A percentile compares a stretch with the other conserved stretches of the same genome.
phyloP scores from a whole-genome alignment of 768 basidiomycete genomes.

The Suillus tomentosus region DNA sequence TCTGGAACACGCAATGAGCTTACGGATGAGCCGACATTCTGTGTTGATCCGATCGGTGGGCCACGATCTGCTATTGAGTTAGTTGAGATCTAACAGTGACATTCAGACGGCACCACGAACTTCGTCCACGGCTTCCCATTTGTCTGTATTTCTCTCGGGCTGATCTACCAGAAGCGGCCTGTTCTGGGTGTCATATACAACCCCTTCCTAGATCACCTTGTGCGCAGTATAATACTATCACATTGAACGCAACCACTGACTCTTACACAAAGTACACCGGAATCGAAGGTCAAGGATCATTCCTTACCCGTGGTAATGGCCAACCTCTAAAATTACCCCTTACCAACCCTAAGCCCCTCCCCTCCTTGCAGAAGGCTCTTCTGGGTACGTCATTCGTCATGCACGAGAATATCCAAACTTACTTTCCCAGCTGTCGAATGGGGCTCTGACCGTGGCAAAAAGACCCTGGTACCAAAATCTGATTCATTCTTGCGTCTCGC shows the following conservation, averaged over 20 bases:
- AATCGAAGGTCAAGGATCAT: slow-evolving; percentile 78
- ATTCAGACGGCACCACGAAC: slow-evolving; percentile 83
- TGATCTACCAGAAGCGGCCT: slow-evolving; percentile 80
- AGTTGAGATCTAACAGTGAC: background rate
- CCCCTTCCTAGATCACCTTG: slow-evolving; percentile 86
- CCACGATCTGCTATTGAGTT: background rate
- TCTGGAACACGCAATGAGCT: slow-evolving; percentile 68
- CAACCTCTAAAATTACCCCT: slow-evolving; percentile 66
- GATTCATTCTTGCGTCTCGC: slow-evolving; percentile 74
- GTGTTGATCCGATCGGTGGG: slow-evolving; percentile 92
- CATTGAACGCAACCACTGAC: background rate
- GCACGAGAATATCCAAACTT: slow-evolving; percentile 13
- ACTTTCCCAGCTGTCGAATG: slow-evolving; percentile 70
- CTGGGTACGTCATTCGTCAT: slow-evolving; percentile 48
- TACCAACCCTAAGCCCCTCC: slow-evolving; percentile 59
- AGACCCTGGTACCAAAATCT: slow-evolving; percentile 57
- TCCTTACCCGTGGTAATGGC: slow-evolving; percentile 53
- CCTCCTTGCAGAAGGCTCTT: slow-evolving; percentile 69
- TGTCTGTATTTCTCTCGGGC: slow-evolving; percentile 88
- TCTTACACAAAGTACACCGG: slow-evolving; percentile 63
- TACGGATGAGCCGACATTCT: slow-evolving; percentile 91
- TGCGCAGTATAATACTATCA: slow-evolving; percentile 31
- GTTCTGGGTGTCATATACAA: slow-evolving; percentile 92
- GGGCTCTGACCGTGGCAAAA: slow-evolving; percentile 73
- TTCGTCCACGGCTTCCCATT: slow-evolving; percentile 86